Conservation (phyloP, 148 eudicot genomes). For the Arctostaphylos glauca region DNA sequence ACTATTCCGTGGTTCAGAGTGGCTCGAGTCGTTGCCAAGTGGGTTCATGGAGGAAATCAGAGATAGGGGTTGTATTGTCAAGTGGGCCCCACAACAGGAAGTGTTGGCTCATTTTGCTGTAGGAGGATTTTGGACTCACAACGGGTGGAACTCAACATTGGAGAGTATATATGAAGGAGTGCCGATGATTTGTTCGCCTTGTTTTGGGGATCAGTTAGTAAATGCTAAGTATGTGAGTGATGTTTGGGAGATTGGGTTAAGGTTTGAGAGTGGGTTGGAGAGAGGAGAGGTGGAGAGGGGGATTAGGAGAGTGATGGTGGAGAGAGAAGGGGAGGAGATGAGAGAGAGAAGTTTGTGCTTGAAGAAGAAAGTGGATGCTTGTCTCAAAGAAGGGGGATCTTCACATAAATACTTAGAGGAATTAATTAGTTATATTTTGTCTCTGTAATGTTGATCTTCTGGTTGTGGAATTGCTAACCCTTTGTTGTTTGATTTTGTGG, state of each 20-base stretch:
- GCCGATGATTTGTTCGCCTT: slow-evolving; percentile 60
- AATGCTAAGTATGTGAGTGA: slow-evolving; percentile 46
- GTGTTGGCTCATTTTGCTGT: slow-evolving; percentile 50
- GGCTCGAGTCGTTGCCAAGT: slow-evolving; percentile 36
- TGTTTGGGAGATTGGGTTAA: slow-evolving; percentile 47
- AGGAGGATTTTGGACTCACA: slow-evolving; percentile 57
- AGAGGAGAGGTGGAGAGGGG: slow-evolving; percentile 25
- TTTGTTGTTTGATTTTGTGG: too few species aligned
- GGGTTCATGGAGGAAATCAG: slow-evolving; percentile 27
- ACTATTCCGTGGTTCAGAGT: slow-evolving; percentile 22
- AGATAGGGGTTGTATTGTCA: slow-evolving; percentile 41
- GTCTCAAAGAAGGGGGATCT: slow-evolving; percentile 45
- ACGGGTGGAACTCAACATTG: slow-evolving; percentile 65
- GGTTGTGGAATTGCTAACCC: background rate
- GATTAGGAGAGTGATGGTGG: slow-evolving; percentile 41
- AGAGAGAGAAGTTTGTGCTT: slow-evolving; percentile 29
- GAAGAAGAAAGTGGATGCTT: slow-evolving; percentile 37
- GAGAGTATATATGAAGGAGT: slow-evolving; percentile 65
- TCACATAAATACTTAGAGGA: slow-evolving; percentile 35
- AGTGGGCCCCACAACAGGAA: slow-evolving; percentile 63
- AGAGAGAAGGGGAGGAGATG: slow-evolving; percentile 49
- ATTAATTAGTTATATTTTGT: slow-evolving; percentile 32
- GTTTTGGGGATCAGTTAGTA: slow-evolving; percentile 38
- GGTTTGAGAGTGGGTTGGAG: slow-evolving; percentile 34
- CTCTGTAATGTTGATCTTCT: slow-evolving; percentile 21